A percentile compares a stretch with the other conserved stretches of the same genome.
These are phyloP conservation scores for Kodamaea derodonti DNA, from an alignment of 1,139 yeast species.

Conservation along the genomic window DNA sequence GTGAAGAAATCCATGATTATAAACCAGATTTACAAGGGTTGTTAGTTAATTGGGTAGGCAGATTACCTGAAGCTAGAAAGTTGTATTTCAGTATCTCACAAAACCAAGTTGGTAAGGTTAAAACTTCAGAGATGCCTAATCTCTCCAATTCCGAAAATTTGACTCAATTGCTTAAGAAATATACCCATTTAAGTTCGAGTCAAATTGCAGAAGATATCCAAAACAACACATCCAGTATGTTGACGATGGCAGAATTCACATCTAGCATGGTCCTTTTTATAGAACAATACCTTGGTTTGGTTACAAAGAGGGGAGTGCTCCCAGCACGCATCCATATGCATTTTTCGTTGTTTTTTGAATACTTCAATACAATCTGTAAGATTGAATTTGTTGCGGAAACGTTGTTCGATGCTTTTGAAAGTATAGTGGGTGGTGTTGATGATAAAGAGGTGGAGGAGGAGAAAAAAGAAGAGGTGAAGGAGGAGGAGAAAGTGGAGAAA, in stretches of 20 bases:
- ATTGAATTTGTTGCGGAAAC: conserved; percentile 28
- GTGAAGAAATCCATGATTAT: conserved; percentile 37
- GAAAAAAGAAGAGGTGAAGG: not conserved
- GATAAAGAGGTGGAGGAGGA: conserved; percentile 4
- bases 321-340: conserved; percentile 12
- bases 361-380: conserved; percentile 30
- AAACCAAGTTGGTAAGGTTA: conserved; percentile 10
- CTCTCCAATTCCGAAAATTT: not conserved
- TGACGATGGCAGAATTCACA: conserved; percentile 7
- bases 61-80: conserved; percentile 37
- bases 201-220: conserved; percentile 18
- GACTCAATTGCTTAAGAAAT: conserved; percentile 11
- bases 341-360: conserved; percentile 22
- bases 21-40: conserved; percentile 54
- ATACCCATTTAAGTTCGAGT: conserved; percentile 7
- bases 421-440: conserved; percentile 10
- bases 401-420: conserved; percentile 26
- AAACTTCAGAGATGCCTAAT: conserved; percentile 2
- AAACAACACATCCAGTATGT: conserved; percentile 9
- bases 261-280: conserved; percentile 14
- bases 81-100: conserved; percentile 29
- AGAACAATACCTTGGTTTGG: conserved; percentile 7
- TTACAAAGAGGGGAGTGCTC: conserved; percentile 1
- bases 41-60: conserved; percentile 60
- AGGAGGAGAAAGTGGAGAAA: not conserved